These are phyloP conservation scores for Fusarium chuoi DNA, from an alignment of 2,329 filamentous ascomycete genomes.

Conservation along the genomic window DNA sequence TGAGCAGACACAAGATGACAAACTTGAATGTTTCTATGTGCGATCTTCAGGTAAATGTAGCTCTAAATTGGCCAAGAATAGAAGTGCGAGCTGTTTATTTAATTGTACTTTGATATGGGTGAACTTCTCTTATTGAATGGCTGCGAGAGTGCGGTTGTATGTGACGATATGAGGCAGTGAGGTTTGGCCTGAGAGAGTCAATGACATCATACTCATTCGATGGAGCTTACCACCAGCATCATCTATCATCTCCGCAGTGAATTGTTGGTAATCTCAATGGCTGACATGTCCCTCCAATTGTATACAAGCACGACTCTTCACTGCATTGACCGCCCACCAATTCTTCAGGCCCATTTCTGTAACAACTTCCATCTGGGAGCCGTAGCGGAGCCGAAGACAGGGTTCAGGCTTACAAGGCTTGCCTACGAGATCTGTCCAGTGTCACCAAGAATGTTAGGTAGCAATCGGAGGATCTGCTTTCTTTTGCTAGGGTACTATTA, in stretches of 20 bases:
- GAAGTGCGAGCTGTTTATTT: fast-evolving
- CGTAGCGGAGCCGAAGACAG: conserved; percentile 5
- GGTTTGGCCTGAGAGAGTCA: not conserved
- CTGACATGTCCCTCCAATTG: not conserved
- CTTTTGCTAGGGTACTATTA: not conserved
- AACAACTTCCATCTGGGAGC: not conserved
- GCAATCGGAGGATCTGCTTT: not conserved
- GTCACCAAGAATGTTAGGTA: not conserved
- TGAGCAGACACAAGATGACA: not conserved
- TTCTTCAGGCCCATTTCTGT: not conserved
- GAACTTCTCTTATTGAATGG: not conserved
- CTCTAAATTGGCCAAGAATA: fast-evolving
- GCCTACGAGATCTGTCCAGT: not conserved
- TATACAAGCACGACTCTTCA: not conserved
- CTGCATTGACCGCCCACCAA: not conserved
- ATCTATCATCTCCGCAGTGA: not conserved
- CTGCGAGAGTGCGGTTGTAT: not conserved
- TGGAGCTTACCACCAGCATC: not conserved
- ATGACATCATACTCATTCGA: not conserved
- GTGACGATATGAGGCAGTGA: not conserved
- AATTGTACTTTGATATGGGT: not conserved
- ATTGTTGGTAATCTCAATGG: not conserved
- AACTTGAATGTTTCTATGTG: not conserved
- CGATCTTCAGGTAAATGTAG: fast-evolving
- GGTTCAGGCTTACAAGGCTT: not conserved